Conservation (phyloP, 257 asterid species). For the Plectranthus barbatus region DNA sequence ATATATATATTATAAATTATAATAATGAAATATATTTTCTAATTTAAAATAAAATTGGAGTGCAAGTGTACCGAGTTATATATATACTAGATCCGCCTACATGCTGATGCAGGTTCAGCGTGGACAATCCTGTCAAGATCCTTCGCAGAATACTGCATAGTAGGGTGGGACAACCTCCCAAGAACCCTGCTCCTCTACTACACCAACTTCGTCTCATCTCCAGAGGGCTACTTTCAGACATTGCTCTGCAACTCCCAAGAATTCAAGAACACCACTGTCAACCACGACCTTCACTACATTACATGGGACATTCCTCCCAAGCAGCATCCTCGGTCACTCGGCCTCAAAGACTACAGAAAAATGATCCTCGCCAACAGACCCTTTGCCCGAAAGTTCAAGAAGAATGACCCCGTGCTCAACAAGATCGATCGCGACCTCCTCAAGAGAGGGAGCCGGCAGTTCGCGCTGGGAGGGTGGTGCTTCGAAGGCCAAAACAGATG, state of each 20-base stretch:
- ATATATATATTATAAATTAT: too few relatives aligned
- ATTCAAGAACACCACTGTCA: conserved; percentile 56
- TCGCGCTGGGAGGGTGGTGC: conserved; percentile 78
- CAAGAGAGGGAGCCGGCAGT: conserved; percentile 41
- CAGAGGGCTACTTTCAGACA: conserved; percentile 83
- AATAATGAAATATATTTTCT: too few relatives aligned
- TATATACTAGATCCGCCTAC: too few relatives aligned
- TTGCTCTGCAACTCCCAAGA: conserved; percentile 58
- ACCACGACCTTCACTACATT: conserved; percentile 84
- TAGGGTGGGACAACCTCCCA: conserved; percentile 84
- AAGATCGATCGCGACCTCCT: conserved; percentile 70
- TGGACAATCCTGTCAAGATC: conserved; percentile 81
- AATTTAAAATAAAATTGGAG: too few relatives aligned
- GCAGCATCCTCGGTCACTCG: conserved; percentile 75
- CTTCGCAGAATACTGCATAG: conserved; percentile 59
- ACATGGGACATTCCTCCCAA: conserved; percentile 83
- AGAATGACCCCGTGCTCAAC: conserved; percentile 46
- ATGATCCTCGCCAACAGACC: conserved; percentile 68
- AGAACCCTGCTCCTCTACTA: conserved; percentile 81
- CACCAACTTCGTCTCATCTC: conserved; percentile 83
- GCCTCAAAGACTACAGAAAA: conserved; percentile 57
- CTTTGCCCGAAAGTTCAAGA: conserved; percentile 79
- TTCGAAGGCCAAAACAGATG: conserved; percentile 25
- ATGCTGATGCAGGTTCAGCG: conserved; percentile 56
- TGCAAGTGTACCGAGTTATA: too few relatives aligned